phyloP scores from a whole-genome alignment of 257 asterid species.

The Solanum paucissectum region DNA sequence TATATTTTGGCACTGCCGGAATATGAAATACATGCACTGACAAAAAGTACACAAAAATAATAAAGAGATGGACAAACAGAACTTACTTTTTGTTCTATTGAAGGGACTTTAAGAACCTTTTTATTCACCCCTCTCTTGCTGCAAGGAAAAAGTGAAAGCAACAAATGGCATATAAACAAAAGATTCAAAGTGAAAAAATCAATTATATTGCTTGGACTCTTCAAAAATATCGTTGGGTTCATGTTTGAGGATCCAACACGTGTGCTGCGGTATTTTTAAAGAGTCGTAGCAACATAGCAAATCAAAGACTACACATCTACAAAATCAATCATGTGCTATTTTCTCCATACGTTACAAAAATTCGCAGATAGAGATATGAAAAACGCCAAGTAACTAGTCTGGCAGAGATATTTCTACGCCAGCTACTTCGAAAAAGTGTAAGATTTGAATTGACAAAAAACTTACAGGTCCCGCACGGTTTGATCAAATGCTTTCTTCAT shows the following conservation, averaged over 20 bases:
- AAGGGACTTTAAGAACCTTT: slow-evolving; percentile 82
- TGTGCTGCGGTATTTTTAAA: neutral
- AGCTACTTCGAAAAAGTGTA: neutral
- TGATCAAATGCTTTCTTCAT: slow-evolving; percentile 88
- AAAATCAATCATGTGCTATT: neutral
- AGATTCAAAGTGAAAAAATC: neutral
- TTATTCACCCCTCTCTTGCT: slow-evolving; percentile 84
- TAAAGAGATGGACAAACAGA: neutral
- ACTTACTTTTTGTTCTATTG: slow-evolving; percentile 71
- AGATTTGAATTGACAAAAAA: slow-evolving; percentile 8
- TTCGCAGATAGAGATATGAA: neutral
- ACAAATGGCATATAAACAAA: neutral
- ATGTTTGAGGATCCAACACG: neutral
- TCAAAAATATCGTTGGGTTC: neutral
- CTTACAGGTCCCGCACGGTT: slow-evolving; percentile 83
- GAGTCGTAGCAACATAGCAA: neutral
- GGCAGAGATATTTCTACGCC: neutral
- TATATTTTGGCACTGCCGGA: neutral
- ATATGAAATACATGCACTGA: neutral
- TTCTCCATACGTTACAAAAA: neutral
- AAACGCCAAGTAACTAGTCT: neutral
- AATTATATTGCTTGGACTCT: neutral
- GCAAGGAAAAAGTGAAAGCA: slow-evolving; percentile 27
- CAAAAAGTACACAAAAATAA: neutral
- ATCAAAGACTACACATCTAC: neutral